A percentile compares a stretch with the other conserved stretches of the same genome.
Conservation (phyloP, 2,329 filamentous ascomycete genomes). For the Colletotrichum ledebouriae region DNA sequence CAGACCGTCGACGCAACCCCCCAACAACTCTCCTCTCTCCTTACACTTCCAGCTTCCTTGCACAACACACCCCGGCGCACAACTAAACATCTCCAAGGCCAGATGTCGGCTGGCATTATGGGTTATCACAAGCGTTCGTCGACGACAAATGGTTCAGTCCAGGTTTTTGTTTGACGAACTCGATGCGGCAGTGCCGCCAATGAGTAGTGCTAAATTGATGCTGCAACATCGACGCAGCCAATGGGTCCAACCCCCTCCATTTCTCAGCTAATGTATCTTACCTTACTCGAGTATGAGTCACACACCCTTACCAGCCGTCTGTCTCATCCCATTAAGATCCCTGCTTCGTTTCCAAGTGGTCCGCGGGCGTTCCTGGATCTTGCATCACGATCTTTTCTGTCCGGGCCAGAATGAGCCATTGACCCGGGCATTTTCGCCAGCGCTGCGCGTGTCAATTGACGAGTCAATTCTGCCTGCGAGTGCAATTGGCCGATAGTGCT, state of each 20-base stretch:
- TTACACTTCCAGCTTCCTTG: neutral
- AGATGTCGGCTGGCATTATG: conserved; percentile 18
- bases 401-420: conserved; percentile 11
- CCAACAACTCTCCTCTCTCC: conserved; percentile 5
- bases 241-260: conserved; percentile 40
- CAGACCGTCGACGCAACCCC: conserved; percentile 26
- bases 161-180: conserved; percentile 36
- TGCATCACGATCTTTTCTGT: conserved; percentile 36
- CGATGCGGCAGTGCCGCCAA: conserved; percentile 37
- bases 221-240: conserved; percentile 39
- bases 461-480: conserved; percentile 40
- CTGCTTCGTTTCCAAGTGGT: conserved; percentile 36
- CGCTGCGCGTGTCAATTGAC: conserved; percentile 38
- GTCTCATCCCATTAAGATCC: conserved; percentile 43
- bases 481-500: conserved; percentile 29
- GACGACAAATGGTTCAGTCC: neutral
- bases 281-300: conserved; percentile 40
- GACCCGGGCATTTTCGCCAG: conserved; percentile 23
- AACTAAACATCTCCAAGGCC: neutral
- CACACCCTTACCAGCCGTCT: conserved; percentile 44
- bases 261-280: conserved; percentile 34
- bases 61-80: conserved; percentile 16
- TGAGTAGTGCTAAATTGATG: conserved; percentile 35
- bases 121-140: conserved; percentile 31
- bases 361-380: conserved; percentile 44